Percentiles rank a stretch among this genome's conserved stretches.
These are phyloP conservation scores for Achaetomium macrosporum DNA, from an alignment of 2,329 filamentous ascomycete genomes.

Conservation along the genomic window DNA sequence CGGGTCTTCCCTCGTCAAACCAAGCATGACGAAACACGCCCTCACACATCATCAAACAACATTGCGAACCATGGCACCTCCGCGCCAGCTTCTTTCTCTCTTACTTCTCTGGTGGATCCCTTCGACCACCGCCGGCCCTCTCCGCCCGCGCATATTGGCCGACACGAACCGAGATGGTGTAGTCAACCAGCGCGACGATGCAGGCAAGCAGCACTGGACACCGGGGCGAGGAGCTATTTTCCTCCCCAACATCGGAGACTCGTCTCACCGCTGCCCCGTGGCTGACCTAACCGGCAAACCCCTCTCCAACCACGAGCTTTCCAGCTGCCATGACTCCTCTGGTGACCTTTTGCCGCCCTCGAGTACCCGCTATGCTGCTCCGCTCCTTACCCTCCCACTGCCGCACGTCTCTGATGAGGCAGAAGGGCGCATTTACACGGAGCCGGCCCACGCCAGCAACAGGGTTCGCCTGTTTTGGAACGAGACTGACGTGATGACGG, in stretches of 20 bases:
- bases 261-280: background rate
- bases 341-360: background rate
- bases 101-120: background rate
- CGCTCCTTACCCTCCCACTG: background rate
- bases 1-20: too few species aligned
- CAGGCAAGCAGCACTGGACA: slow-evolving; percentile 1
- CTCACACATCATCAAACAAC: background rate
- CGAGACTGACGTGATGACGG: slow-evolving; percentile 22
- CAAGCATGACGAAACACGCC: too few species aligned
- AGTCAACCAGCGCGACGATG: background rate
- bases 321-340: slow-evolving; percentile 1
- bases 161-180: slow-evolving; percentile 4
- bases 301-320: slow-evolving; percentile 1
- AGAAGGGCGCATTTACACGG: background rate
- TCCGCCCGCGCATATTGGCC: slow-evolving; percentile 1
- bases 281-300: background rate
- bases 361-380: background rate
- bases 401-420: background rate
- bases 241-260: slow-evolving; percentile 5
- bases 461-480: slow-evolving; percentile 6
- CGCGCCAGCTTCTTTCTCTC: background rate
- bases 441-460: background rate
- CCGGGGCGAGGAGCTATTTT: background rate
- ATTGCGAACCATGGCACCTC: background rate
- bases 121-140: background rate